A percentile compares a stretch with the other conserved stretches of the same genome.
These are phyloP conservation scores for Trichoderma harzianum DNA, from an alignment of 2,329 filamentous ascomycete species.

Conservation along the genomic window DNA sequence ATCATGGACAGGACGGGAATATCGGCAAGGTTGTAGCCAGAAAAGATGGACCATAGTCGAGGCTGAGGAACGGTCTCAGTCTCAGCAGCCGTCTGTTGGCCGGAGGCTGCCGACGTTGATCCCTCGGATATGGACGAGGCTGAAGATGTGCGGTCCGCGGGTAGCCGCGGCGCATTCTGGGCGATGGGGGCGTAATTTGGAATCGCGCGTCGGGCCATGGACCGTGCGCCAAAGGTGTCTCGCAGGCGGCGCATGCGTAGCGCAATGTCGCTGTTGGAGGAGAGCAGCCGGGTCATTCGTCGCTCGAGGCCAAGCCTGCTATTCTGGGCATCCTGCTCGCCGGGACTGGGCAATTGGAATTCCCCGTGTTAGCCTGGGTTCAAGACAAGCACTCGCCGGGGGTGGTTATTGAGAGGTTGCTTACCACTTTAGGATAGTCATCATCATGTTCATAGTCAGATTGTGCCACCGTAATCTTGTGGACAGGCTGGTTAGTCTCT, in stretches of 20 bases:
- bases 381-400: background rate
- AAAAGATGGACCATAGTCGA: slow-evolving; percentile 25
- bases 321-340: slow-evolving; percentile 36
- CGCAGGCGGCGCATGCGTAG: slow-evolving; percentile 30
- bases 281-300: slow-evolving; percentile 33
- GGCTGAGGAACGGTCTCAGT: slow-evolving; percentile 18
- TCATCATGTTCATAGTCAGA: slow-evolving; percentile 39
- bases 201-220: slow-evolving; percentile 18
- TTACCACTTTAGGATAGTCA: slow-evolving; percentile 39
- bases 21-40: slow-evolving; percentile 32
- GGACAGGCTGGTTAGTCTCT: slow-evolving; percentile 24
- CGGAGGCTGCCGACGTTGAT: background rate
- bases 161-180: slow-evolving; percentile 18
- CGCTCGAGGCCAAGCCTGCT: slow-evolving; percentile 34
- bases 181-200: slow-evolving; percentile 19
- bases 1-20: slow-evolving; percentile 33
- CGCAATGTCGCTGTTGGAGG: slow-evolving; percentile 34
- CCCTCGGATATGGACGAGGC: slow-evolving; percentile 18
- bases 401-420: slow-evolving; percentile 6
- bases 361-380: background rate
- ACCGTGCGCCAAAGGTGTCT: slow-evolving; percentile 24
- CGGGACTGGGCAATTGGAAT: slow-evolving; percentile 28
- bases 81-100: background rate
- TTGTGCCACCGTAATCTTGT: slow-evolving; percentile 37
- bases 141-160: slow-evolving; percentile 19